These are phyloP conservation scores for Neurospora discreta DNA, from an alignment of 495 filamentous ascomycete species.

Conservation along the genomic window DNA sequence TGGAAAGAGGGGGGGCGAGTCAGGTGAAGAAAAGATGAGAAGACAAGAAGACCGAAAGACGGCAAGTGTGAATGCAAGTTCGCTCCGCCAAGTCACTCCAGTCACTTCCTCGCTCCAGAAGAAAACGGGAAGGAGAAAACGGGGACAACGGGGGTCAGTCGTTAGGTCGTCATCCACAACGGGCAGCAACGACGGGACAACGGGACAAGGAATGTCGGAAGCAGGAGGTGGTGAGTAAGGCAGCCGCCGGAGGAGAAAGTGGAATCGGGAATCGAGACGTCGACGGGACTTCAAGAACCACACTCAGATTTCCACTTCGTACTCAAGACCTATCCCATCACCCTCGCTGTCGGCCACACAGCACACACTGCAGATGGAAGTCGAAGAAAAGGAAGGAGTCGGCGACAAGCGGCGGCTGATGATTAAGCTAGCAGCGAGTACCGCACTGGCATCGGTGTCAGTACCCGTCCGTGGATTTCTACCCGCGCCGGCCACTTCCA, in stretches of 20 bases:
- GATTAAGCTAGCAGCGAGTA: constrained; percentile 9
- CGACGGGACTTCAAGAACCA: not conserved
- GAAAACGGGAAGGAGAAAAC: not conserved
- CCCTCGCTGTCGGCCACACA: not conserved
- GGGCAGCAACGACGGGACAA: not conserved
- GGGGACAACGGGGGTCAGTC: not conserved
- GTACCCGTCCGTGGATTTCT: constrained; percentile 16
- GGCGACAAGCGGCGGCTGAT: not conserved
- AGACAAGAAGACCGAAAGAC: not conserved
- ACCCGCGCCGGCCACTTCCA: not conserved
- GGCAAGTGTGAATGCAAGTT: not conserved
- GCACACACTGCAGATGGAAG: not conserved
- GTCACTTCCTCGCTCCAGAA: not conserved
- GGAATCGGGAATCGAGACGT: not conserved
- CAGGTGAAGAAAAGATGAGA: not conserved
- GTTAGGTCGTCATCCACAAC: not conserved
- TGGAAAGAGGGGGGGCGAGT: not conserved
- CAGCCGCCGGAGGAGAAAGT: not conserved
- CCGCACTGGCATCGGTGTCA: constrained; percentile 10
- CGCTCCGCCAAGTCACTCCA: not conserved
- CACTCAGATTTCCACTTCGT: not conserved
- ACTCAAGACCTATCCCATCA: not conserved
- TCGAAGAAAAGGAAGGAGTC: not conserved
- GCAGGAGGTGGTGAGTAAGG: not conserved
- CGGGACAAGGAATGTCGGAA: too few relatives aligned